These are phyloP conservation scores for Quercus robur DNA, from an alignment of 306 rosid genomes.

Conservation along the genomic window DNA sequence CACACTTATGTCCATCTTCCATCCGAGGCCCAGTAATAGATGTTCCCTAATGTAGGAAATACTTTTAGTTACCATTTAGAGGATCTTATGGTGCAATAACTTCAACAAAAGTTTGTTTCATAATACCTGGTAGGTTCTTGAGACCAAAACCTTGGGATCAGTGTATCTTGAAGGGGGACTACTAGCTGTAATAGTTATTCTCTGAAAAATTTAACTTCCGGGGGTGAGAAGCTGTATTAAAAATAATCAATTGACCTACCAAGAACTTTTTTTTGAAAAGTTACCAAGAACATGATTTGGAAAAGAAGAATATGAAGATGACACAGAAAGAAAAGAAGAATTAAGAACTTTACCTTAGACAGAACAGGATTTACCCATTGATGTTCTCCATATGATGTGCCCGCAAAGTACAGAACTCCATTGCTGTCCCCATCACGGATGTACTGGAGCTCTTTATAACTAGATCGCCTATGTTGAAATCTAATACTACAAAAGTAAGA, in stretches of 20 bases:
- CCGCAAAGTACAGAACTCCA: conserved; percentile 83
- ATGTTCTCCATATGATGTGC: conserved; percentile 89
- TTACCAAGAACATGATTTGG: background rate
- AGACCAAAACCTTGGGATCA: conserved; percentile 89
- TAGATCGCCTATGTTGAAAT: conserved; percentile 79
- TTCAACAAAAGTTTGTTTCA: background rate
- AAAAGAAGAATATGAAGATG: background rate
- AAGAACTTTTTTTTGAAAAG: background rate
- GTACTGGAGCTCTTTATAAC: conserved; percentile 86
- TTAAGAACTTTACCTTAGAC: conserved; percentile 57
- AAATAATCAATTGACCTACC: background rate
- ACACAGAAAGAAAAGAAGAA: background rate
- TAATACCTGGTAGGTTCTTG: conserved; percentile 82
- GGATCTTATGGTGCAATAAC: background rate
- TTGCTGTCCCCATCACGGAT: conserved; percentile 86
- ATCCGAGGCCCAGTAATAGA: conserved; percentile 85
- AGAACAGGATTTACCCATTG: conserved; percentile 95
- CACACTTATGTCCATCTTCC: conserved; percentile 60
- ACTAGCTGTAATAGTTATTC: conserved; percentile 66
- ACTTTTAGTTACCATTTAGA: conserved; percentile 15
- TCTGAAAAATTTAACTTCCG: conserved; percentile 38
- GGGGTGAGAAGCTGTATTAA: conserved; percentile 10
- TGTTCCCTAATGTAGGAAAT: conserved; percentile 68
- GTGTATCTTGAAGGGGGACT: conserved; percentile 89
- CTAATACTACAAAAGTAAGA: conserved; percentile 47